These are phyloP conservation scores for Giardia muris DNA, from an alignment of 208 protist species.

Conservation along the genomic window DNA sequence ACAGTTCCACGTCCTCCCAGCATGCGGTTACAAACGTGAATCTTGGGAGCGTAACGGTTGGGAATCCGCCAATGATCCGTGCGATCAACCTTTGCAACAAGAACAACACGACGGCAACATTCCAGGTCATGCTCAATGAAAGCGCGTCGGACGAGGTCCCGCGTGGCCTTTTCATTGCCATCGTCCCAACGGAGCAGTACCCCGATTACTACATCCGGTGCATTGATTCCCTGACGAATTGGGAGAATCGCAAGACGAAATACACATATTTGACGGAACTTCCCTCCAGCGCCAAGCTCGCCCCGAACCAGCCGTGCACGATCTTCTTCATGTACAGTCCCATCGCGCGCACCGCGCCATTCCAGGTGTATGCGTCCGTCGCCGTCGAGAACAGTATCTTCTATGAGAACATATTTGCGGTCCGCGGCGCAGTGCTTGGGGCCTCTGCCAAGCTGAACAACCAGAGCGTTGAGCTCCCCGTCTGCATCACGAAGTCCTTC, in stretches of 20 bases:
- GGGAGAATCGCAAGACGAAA: neutral
- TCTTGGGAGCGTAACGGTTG: neutral
- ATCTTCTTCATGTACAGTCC: neutral
- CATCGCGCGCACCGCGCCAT: neutral
- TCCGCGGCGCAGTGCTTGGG: neutral
- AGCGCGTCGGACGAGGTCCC: neutral
- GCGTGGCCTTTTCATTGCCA: neutral
- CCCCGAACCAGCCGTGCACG: neutral
- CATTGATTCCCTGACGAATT: neutral
- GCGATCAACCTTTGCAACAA: neutral
- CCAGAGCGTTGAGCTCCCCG: neutral
- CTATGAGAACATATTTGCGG: neutral
- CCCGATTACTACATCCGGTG: neutral
- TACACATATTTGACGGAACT: neutral
- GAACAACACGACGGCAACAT: neutral
- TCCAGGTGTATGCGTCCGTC: neutral
- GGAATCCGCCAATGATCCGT: neutral
- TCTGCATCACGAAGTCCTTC: slow-evolving; percentile 21
- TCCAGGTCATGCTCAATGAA: neutral
- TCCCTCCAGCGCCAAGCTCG: neutral
- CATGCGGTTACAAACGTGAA: neutral
- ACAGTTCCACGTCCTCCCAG: neutral
- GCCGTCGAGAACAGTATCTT: neutral
- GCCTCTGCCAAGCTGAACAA: neutral
- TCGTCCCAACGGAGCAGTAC: neutral